Evolutionary conservation across 345 rosid species (phyloP).

Genomic region (Gossypium thurberi): DNA sequence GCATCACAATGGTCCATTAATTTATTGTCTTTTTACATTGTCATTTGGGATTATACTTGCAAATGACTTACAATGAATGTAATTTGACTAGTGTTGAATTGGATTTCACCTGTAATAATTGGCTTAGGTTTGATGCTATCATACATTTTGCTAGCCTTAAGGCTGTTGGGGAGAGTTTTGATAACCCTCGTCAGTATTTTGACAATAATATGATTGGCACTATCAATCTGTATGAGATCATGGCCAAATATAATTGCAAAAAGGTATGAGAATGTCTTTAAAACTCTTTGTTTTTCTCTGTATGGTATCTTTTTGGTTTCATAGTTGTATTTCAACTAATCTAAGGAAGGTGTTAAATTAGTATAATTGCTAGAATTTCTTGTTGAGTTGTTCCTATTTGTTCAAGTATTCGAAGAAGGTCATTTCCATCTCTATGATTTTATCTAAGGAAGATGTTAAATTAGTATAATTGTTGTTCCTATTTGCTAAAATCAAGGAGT

Average conservation of each 20-base stretch:
- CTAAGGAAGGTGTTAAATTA: slow-evolving; percentile 62
- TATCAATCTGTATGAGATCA: slow-evolving; percentile 67
- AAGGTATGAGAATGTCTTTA: slow-evolving; percentile 31
- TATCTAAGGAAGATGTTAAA: slow-evolving; percentile 60
- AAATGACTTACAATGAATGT: not conserved
- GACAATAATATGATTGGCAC: slow-evolving; percentile 83
- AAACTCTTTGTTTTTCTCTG: slow-evolving; percentile 6
- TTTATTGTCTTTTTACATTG: not conserved
- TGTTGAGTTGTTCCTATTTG: not conserved
- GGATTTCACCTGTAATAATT: slow-evolving; percentile 16
- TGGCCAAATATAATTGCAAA: slow-evolving; percentile 80
- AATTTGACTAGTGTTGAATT: not conserved
- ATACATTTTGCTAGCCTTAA: slow-evolving; percentile 92
- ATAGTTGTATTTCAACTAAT: slow-evolving; percentile 59
- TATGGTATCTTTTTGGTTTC: slow-evolving; percentile 30
- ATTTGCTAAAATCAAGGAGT: not conserved
- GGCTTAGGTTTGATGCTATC: slow-evolving; percentile 74
- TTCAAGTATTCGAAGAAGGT: not conserved
- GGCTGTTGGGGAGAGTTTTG: slow-evolving; percentile 49
- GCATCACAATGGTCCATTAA: not conserved
- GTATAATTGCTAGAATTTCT: slow-evolving; percentile 51
- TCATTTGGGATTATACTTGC: not conserved
- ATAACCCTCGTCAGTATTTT: slow-evolving; percentile 66
- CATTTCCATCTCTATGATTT: slow-evolving; percentile 24
- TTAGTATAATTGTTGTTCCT: slow-evolving; percentile 25